A percentile compares a stretch with the other conserved stretches of the same genome.
phyloP scores from a whole-genome alignment of 2,329 filamentous ascomycete species.

The Aspergillus cejpii region DNA sequence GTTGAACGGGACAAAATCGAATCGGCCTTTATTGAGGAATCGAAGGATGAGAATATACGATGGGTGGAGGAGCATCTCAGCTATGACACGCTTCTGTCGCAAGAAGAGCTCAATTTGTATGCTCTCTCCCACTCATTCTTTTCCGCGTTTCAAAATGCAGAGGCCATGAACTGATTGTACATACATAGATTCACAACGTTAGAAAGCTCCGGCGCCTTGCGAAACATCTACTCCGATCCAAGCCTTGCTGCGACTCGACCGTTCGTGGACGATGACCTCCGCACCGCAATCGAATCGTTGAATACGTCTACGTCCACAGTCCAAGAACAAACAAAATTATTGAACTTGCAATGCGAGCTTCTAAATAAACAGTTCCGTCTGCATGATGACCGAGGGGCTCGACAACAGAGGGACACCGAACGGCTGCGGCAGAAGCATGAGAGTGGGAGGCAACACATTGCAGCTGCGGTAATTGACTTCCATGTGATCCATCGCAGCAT shows the following conservation, averaged over 20 bases:
- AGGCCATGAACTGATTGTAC: background rate
- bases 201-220: slow-evolving; percentile 27
- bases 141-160: background rate
- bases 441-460: slow-evolving; percentile 30
- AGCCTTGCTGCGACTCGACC: slow-evolving; percentile 30
- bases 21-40: slow-evolving; percentile 22
- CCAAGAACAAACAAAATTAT: slow-evolving; percentile 28
- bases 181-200: slow-evolving; percentile 29
- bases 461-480: slow-evolving; percentile 26
- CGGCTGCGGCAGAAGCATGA: slow-evolving; percentile 33
- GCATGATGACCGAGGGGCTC: slow-evolving; percentile 19
- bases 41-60: slow-evolving; percentile 17
- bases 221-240: slow-evolving; percentile 23
- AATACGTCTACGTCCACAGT: slow-evolving; percentile 34
- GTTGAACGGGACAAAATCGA: slow-evolving; percentile 25
- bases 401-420: slow-evolving; percentile 23
- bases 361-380: slow-evolving; percentile 23
- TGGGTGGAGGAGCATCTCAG: slow-evolving; percentile 32
- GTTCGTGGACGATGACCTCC: slow-evolving; percentile 37
- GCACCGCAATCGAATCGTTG: slow-evolving; percentile 30
- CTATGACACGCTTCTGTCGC: slow-evolving; percentile 34
- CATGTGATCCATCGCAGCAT: background rate
- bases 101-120: slow-evolving; percentile 37
- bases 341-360: slow-evolving; percentile 29
- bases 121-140: slow-evolving; percentile 2